Evolutionary conservation across 2,329 filamentous ascomycete genomes (phyloP).

Genomic region (Fusarium sp.): DNA sequence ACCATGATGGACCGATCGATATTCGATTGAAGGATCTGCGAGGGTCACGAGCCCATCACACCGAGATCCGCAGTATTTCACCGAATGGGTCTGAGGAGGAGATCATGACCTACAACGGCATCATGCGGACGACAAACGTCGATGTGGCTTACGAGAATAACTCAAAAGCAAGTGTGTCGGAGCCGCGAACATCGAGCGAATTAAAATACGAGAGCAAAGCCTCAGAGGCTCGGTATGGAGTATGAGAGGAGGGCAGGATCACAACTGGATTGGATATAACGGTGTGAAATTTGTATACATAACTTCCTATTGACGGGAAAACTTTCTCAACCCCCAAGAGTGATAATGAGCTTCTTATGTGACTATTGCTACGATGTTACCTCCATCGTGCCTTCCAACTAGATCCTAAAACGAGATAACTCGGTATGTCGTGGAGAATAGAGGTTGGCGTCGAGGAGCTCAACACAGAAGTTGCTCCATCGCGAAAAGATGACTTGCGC

Average conservation of each 20-base stretch:
- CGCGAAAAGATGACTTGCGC: no score
- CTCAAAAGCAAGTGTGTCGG: conserved; percentile 24
- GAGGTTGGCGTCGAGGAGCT: no score
- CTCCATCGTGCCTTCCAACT: no score
- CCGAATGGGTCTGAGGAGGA: conserved; percentile 57
- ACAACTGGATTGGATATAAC: no score
- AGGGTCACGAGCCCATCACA: conserved; percentile 41
- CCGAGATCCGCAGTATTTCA: conserved; percentile 55
- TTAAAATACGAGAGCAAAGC: conserved; percentile 27
- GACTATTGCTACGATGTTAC: no score
- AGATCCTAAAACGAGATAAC: no score
- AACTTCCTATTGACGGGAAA: no score
- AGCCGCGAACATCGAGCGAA: conserved; percentile 31
- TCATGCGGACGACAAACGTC: conserved; percentile 55
- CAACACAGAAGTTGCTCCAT: no score
- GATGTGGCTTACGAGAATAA: conserved; percentile 43
- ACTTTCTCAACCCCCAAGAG: no score
- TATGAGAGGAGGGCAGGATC: not conserved
- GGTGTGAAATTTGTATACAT: no score
- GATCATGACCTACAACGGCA: conserved; percentile 59
- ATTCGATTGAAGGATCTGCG: conserved; percentile 43
- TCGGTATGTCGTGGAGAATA: no score
- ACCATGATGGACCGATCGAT: conserved; percentile 21
- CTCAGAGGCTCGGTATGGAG: conserved; percentile 12
- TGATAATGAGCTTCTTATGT: no score